These are phyloP conservation scores for Candolleomyces eurysporus DNA, from an alignment of 768 basidiomycete genomes.

Conservation along the genomic window DNA sequence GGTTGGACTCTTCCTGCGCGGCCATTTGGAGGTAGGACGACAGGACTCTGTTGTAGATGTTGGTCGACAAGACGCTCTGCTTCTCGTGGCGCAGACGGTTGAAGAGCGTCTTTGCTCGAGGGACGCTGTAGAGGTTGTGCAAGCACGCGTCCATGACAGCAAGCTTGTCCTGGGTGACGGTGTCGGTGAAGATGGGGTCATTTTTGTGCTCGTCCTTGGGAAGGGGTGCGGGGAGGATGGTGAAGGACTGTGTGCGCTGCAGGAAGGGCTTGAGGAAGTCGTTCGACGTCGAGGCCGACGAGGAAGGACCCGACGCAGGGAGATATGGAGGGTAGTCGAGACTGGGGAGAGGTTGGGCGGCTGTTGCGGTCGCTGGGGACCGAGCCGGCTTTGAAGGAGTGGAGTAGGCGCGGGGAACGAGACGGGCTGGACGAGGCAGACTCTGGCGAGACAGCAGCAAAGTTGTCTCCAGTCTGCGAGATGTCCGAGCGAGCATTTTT, in stretches of 20 bases:
- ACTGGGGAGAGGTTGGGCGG: conserved; percentile 30
- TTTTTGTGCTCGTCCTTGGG: conserved; percentile 43
- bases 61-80: conserved; percentile 34
- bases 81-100: conserved; percentile 48
- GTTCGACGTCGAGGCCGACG: not conserved
- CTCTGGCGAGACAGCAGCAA: conserved; percentile 62
- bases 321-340: conserved; percentile 35
- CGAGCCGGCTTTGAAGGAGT: conserved; percentile 55
- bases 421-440: conserved; percentile 69
- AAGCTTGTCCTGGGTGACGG: conserved; percentile 63
- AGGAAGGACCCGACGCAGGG: conserved; percentile 21
- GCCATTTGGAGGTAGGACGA: conserved; percentile 65
- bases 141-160: conserved; percentile 85
- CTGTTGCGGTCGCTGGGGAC: conserved; percentile 51
- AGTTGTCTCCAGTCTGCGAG: conserved; percentile 40
- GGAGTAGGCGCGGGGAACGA: conserved; percentile 70
- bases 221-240: conserved; percentile 66
- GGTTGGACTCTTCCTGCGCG: conserved; percentile 37
- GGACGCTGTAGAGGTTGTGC: conserved; percentile 69
- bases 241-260: conserved; percentile 31
- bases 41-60: conserved; percentile 67
- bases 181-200: conserved; percentile 61
- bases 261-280: conserved; percentile 12
- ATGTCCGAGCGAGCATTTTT: conserved; percentile 40
- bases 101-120: conserved; percentile 74